Evolutionary conservation across 257 asterid species (phyloP).

Genomic region (Ehretia macrophylla): DNA sequence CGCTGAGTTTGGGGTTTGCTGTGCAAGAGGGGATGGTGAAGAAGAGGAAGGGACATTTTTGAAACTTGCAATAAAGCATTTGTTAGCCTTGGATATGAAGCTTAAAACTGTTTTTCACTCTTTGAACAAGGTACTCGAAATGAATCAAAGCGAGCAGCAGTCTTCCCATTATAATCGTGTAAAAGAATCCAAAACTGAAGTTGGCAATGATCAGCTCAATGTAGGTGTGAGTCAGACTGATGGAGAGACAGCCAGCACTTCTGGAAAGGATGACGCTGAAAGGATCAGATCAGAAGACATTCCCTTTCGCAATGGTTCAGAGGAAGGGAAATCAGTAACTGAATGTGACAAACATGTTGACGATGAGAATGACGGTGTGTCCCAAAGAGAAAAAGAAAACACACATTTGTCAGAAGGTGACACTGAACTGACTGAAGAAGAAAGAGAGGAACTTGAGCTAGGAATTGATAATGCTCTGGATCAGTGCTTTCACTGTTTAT

Average conservation of each 20-base stretch:
- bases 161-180: conserved; percentile 36
- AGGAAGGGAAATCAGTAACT: conserved; percentile 31
- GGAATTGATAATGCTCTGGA: conserved; percentile 82
- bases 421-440: conserved; percentile 66
- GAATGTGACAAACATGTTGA: conserved; percentile 32
- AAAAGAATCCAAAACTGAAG: conserved; percentile 33
- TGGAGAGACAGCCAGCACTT: conserved; percentile 26
- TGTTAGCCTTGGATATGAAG: conserved; percentile 85
- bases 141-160: conserved; percentile 25
- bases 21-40: conserved; percentile 75
- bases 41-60: conserved; percentile 85
- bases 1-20: conserved; percentile 95
- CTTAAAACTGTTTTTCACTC: conserved; percentile 54
- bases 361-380: conserved; percentile 28
- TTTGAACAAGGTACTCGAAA: conserved; percentile 45
- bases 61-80: conserved; percentile 90
- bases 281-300: conserved; percentile 31
- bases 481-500: conserved; percentile 93
- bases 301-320: conserved; percentile 27
- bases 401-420: conserved; percentile 32
- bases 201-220: conserved; percentile 31
- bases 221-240: conserved; percentile 33
- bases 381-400: conserved; percentile 33
- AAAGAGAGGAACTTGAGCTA: conserved; percentile 85
- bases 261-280: conserved; percentile 31